Evolutionary conservation across 2,329 filamentous ascomycete genomes (phyloP), one percentile per base, ranked within the genome.

Genomic region (Botrytis tulipae): DNA sequence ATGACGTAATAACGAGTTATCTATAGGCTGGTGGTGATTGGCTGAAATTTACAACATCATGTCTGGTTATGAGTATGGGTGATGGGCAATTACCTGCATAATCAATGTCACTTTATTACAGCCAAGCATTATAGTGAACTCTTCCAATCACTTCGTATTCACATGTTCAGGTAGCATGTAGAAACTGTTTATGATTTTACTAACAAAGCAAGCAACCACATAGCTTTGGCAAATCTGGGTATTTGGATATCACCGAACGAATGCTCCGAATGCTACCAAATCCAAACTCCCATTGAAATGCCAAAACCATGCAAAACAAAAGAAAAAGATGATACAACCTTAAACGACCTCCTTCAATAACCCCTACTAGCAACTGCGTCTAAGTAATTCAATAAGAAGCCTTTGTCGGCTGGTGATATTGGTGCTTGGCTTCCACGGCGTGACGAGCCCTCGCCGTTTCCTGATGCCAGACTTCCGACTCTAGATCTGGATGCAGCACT

Each of bases 321-420:
- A n/a, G 60, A 35, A 51, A 65, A 72, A 66, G 37, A 35, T n/a
- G 25, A 37, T 14, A 25, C 46, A 44, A 35, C 32, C 35, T 22
- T 51, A 32, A 67, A 51, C 4, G 57, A 18, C 35, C 37, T 44
- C 37, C 48, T 46, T 60, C 74, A 73, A 70, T 70, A 70, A 9
- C 72, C 72, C 29, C 72, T 62, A 40, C 76, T 81, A 57, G 79
- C 77, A 65, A 81, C 76, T 73, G 85, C 85, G 76, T 93, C 89
- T 78, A 97, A 83, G 80, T 94, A 96, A 16, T 88, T 91, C 70
- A 96, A 85, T 80, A 97, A 83, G 78, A 96, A 96, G 25, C 86
- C 90, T 80, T 92, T 91, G 77, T 96, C 91, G 0, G 89, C 91
- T 0, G 92, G 88, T 6, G 91, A 92, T 62, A 90, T 89, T 20